Base-by-base conservation (phyloP, 2,329 filamentous ascomycete genomes). In the Parastagonospora nodorum region DNA sequence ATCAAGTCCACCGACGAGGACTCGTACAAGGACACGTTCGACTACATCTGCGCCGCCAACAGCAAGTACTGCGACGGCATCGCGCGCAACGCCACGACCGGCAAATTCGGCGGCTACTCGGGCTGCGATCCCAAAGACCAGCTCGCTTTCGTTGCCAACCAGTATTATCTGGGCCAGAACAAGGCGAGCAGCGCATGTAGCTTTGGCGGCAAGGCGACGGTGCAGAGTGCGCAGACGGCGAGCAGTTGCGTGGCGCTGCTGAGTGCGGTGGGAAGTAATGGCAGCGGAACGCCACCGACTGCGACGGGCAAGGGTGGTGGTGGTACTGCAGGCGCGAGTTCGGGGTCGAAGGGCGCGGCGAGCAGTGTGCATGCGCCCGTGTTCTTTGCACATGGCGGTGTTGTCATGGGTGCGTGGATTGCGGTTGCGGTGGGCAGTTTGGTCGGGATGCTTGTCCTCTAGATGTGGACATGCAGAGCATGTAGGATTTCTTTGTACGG, bases 81-180 rank as follows among this genome's bases (percentile, higher is more conserved):
- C 73, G 75, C 73, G 43, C 81, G 80, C 63, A 88, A 92, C 73
- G 84, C 83, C 37, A 83, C 82, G 42, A 84, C 80, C 7, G 90
- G 89, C 65, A 76, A 80, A 50, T 94, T 88, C 72, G 90, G 90
- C 61, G 83, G 87, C 29, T 89, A 88, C 80, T 84, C 84, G 68
- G 90, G 90, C 82, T 94, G 90, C 79, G 78, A 81, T 60, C 71
- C 84, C 58, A 81, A 82, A 60, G 82, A 89, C 74, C 84, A 92
- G 80, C 84, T 94, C 30, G 84, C 84, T 39, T 92, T 83, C 72
- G 88, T 85, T 33, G 84, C 92, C 48, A 85, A 92, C 77, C 76
- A 84, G 66, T 93, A 92, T 82, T 75, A 74, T 58, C 80, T 86
- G 67, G 77, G 80, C 61, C 79, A 79, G 55, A 74, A 74, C 41